These are phyloP conservation scores for Geotrichum ghanense DNA, from an alignment of 805 yeast genomes.

Conservation along the genomic window DNA sequence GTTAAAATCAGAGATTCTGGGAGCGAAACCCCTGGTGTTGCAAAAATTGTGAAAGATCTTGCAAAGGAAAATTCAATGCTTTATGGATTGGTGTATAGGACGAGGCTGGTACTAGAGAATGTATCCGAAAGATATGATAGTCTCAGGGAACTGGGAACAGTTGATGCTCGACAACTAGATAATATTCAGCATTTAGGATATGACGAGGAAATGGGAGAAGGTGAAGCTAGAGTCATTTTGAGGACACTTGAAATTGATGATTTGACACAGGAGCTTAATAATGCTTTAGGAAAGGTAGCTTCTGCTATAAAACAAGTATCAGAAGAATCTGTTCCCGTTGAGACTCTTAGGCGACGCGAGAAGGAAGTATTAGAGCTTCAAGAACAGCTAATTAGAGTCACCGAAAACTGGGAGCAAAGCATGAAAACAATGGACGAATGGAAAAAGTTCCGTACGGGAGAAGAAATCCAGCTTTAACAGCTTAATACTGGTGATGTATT, in stretches of 20 bases:
- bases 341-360: conserved; percentile 12
- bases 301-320: neutral
- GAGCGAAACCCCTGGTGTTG: neutral
- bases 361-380: conserved; percentile 10
- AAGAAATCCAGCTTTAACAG: no score
- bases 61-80: neutral
- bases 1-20: neutral
- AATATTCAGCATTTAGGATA: neutral
- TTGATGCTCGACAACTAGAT: neutral
- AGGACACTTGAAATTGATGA: neutral
- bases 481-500: no score
- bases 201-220: neutral
- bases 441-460: conserved; percentile 9
- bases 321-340: conserved; percentile 9
- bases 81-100: neutral
- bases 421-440: conserved; percentile 19
- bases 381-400: conserved; percentile 13
- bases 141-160: neutral
- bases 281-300: neutral
- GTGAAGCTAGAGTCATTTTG: neutral
- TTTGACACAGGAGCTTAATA: conserved; percentile 6
- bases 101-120: neutral
- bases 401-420: conserved; percentile 17
- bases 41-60: neutral
- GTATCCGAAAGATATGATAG: neutral